Evolutionary conservation across 768 basidiomycete genomes (phyloP), one percentile per base, ranked within the genome.

Genomic region (Tulasnella sp.): DNA sequence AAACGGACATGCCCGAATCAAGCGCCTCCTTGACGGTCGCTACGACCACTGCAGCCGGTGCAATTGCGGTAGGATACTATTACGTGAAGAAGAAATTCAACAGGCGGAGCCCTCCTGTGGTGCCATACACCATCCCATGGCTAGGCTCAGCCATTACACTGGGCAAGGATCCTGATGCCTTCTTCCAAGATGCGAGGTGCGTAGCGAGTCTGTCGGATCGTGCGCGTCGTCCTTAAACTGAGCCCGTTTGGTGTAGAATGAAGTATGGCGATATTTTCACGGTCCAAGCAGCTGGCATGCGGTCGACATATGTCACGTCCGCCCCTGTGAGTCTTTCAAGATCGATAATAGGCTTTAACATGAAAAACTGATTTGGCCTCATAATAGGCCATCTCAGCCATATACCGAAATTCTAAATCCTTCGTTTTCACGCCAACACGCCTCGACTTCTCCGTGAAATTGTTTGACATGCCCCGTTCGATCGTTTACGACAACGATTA

Each of bases 81-180:
- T 74, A 40, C 31, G 27, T n/a, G 1, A 39, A 40, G 39, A 77
- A 39, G 16, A 39, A 31, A 40, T 18, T 58, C 2, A 40, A 31
- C 31, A 48, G 34, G 46, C 71, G 42, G 31, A 42, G 42, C 6
- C 78, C 78, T 18, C 78, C 78, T 38, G 40, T 79, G 10, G 78
- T 79, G 21, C 21, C 78, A 8, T 79, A 72, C 44, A 8, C 27
- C 8, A 72, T 80, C 12, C 79, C 73, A 7, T 80, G 75, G 73
- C 40, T 75, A 40, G 79, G 74, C 44, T 80, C 79, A 24, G 74
- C 79, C 18, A 42, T 75, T 10, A n/a, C 27, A 21, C 27, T 80
- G 48, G 79, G 68, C 9, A 75, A 71, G 36, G 79, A 80, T 80
- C 74, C 79, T n/a, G 79, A 80, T n/a, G 38, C 74, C 5, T 75